Percentiles rank a stretch among this genome's conserved stretches.
phyloP scores from a whole-genome alignment of 164 flowering plant genomes.

The Stephania yunnanensis region DNA sequence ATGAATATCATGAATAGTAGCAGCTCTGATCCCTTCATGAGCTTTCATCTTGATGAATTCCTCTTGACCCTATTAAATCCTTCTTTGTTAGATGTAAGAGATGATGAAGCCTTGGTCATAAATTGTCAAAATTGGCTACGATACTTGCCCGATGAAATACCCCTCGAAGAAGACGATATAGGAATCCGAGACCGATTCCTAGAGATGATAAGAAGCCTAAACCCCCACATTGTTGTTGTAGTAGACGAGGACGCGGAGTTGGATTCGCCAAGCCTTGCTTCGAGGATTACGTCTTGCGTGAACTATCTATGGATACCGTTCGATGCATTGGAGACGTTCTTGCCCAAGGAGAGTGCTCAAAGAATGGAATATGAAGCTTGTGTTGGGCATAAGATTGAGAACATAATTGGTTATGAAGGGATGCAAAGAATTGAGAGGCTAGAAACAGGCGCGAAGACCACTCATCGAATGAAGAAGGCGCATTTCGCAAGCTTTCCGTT shows the following conservation, averaged over 20 bases:
- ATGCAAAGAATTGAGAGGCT: constrained; percentile 54
- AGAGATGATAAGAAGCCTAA: constrained; percentile 34
- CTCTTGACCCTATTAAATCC: constrained; percentile 39
- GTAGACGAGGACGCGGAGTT: constrained; percentile 72
- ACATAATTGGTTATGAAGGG: constrained; percentile 63
- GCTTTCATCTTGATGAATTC: constrained; percentile 38
- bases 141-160: constrained; percentile 49
- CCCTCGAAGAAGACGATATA: constrained; percentile 8
- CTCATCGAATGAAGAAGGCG: constrained; percentile 42
- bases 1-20: constrained; percentile 28
- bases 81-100: constrained; percentile 32
- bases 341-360: constrained; percentile 60
- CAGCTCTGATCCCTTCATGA: constrained; percentile 12
- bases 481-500: constrained; percentile 42
- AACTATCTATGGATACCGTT: constrained; percentile 82
- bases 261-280: constrained; percentile 40
- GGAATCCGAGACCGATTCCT: constrained; percentile 45
- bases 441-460: constrained; percentile 37
- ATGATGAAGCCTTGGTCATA: constrained; percentile 58
- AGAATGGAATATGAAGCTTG: constrained; percentile 66
- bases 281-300: constrained; percentile 56
- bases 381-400: constrained; percentile 65
- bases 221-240: constrained; percentile 40
- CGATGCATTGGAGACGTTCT: constrained; percentile 69
- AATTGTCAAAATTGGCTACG: constrained; percentile 76